A percentile compares a stretch with the other conserved stretches of the same genome.
Evolutionary conservation across 129 eudicot species (phyloP).

Genomic region (Gnaphalium uliginosum): DNA sequence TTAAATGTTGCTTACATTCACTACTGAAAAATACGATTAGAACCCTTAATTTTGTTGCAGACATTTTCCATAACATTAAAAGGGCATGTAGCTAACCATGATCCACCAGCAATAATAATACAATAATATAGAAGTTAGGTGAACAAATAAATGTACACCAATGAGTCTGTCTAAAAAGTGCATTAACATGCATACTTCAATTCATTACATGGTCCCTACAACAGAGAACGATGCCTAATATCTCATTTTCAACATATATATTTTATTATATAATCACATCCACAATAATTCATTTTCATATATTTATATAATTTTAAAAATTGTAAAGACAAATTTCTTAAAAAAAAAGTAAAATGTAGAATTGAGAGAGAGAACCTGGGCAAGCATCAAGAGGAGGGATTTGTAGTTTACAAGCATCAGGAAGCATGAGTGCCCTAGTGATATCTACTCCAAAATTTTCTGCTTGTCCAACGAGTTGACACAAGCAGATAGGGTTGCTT

Average conservation of each 20-base stretch:
- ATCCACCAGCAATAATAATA: conserved; percentile 9
- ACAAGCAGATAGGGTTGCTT: conserved; percentile 46
- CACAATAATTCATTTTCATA: not conserved
- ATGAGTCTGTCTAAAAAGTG: not conserved
- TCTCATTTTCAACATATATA: conserved; percentile 4
- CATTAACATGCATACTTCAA: not conserved
- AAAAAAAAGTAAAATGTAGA: not conserved
- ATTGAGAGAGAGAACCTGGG: conserved; percentile 32
- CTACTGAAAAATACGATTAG: not conserved
- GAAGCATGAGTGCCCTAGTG: conserved; percentile 39
- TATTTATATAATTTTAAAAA: not conserved
- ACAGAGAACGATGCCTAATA: not conserved
- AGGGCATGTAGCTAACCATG: conserved; percentile 8
- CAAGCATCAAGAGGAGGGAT: conserved; percentile 33
- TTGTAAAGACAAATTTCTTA: not conserved
- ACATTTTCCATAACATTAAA: not conserved
- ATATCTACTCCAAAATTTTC: conserved; percentile 30
- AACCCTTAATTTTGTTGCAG: not conserved
- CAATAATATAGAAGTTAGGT: conserved; percentile 8
- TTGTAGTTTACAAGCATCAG: conserved; percentile 37
- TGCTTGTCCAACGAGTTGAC: conserved; percentile 25
- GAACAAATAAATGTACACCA: conserved; percentile 2
- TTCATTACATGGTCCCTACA: not conserved
- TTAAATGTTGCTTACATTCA: not conserved
- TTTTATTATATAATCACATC: not conserved